Base-by-base conservation (phyloP, 2,329 filamentous ascomycete genomes). In the Thelonectria rubi region DNA sequence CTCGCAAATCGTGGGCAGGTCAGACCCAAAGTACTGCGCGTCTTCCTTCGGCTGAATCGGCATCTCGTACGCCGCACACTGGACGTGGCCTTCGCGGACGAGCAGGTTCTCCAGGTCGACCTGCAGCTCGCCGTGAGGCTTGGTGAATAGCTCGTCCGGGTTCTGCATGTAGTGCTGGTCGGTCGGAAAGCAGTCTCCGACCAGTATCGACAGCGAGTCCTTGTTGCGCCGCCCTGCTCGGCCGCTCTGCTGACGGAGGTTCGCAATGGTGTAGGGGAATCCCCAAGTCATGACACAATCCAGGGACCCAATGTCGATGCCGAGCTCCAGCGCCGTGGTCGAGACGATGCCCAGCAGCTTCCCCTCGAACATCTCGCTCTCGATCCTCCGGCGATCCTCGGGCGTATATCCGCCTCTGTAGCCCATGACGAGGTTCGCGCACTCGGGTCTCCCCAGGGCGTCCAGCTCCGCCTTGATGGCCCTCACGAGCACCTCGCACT, bases 81-180 rank as follows among this genome's bases (percentile, higher is more conserved):
- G 95, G 7, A 99, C 83, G 72, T 99, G 95, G 0, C 94, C 94
- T 80, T 98, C 95, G 0, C 95, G 82, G 6, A 97, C 90, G 4
- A 98, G 86, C 81, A 97, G 88, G 68, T 97, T 98, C 47, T 90
- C 84, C n/a, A 99, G 80, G 73, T 99, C 95, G 5, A 98, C 91
- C 72, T 95, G 93, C 2, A 98, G 81, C 74, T 93, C 91, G 67
- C 89, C 91, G 66, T 97, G 97, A 0, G 94, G 93, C 70, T 92
- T 92, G 0, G 91, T 95, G 77, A 98, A 94, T 21, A 99, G 90
- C 75, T 97, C 93, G 64, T 95, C 90, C 0, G 95, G 95, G 66
- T 98, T 97, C 64, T 92, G 88, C 95, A 99, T 99, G 76, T 96
- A 99, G 74, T 96, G 89, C 74, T 99, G 95, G 74, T 99, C 95